Evolutionary conservation across 2,329 filamentous ascomycete genomes (phyloP).

Genomic region (Colletotrichum musae): DNA sequence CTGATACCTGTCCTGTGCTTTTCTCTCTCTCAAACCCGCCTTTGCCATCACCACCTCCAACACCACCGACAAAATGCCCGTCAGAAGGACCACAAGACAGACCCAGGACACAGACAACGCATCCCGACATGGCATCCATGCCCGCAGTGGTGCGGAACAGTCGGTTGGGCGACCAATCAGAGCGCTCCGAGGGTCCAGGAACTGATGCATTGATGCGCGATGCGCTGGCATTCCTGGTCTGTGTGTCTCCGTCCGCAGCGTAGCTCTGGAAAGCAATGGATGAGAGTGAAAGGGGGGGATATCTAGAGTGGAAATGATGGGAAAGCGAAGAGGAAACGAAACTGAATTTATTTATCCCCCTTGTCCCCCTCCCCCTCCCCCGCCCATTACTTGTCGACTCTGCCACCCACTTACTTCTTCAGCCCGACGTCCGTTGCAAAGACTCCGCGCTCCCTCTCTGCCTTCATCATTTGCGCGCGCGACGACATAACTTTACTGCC

Average conservation of each 20-base stretch:
- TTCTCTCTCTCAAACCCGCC: no score
- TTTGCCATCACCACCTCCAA: no score
- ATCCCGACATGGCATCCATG: conserved; percentile 27
- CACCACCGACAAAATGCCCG: background rate
- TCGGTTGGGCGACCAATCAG: conserved; percentile 38
- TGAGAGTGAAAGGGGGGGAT: conserved; percentile 25
- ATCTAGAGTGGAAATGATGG: background rate
- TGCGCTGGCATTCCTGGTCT: conserved; percentile 51
- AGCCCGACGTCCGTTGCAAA: no score
- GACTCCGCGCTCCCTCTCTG: no score
- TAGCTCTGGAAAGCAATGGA: conserved; percentile 29
- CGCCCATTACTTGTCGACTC: background rate
- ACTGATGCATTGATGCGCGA: conserved; percentile 42
- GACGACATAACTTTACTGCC: no score
- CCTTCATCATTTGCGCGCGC: no score
- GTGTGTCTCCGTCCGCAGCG: conserved; percentile 48
- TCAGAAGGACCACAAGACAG: background rate
- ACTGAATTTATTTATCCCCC: conserved; percentile 4
- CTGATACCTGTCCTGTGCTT: no score
- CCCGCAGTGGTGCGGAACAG: conserved; percentile 25
- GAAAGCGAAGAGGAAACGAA: conserved; percentile 5
- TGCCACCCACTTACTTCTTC: background rate
- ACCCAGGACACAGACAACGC: conserved; percentile 24
- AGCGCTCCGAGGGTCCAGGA: conserved; percentile 18
- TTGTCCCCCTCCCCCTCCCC: background rate